Conservation (phyloP, 2,329 filamentous ascomycete species). For the Hirsutella thompsonii region DNA sequence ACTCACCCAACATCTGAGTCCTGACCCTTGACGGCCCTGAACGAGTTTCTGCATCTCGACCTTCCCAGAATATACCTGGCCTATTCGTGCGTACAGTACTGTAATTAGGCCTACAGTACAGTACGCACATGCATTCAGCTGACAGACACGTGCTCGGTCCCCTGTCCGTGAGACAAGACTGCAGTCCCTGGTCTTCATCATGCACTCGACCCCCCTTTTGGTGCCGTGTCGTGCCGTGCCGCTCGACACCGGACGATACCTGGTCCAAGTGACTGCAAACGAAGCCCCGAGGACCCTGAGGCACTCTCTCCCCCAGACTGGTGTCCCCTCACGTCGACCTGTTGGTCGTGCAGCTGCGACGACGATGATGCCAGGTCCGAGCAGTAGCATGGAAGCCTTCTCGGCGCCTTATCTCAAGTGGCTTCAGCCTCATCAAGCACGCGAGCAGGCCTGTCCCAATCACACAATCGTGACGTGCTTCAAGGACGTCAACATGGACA, state of each 20-base stretch:
- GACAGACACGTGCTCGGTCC: background rate
- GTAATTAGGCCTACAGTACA: no score
- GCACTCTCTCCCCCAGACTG: background rate
- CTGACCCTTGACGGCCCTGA: background rate
- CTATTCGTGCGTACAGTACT: no score
- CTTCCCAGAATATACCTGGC: no score
- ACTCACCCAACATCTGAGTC: background rate
- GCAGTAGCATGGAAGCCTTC: no score
- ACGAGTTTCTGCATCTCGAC: background rate
- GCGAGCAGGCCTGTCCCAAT: no score
- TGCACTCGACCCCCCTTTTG: background rate
- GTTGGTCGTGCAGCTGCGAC: no score
- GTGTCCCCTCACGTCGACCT: no score
- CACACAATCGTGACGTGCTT: no score
- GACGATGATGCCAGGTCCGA: no score
- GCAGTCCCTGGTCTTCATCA: background rate
- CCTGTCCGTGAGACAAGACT: background rate
- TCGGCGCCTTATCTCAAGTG: no score
- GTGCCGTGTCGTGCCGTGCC: background rate
- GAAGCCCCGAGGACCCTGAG: background rate
- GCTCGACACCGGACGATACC: background rate
- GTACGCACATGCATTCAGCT: background rate
- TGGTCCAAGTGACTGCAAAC: background rate
- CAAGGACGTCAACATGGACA: no score
- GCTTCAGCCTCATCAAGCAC: no score